phyloP scores from a whole-genome alignment of 2,329 filamentous ascomycete genomes.

The Ceratocystis ficicola region DNA sequence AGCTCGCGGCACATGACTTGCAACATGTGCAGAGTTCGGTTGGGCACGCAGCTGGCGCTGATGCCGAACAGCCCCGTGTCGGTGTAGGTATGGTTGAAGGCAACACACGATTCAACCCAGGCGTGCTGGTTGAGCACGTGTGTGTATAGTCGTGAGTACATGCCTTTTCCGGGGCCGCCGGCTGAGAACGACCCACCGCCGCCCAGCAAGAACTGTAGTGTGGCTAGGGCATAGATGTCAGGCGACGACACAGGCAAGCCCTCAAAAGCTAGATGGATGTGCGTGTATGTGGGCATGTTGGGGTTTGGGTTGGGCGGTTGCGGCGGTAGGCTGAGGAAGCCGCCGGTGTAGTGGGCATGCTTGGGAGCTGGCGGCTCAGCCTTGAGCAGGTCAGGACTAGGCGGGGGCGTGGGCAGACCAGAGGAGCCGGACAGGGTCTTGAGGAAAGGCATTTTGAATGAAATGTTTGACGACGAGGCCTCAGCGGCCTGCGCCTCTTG shows the following conservation, averaged over 20 bases:
- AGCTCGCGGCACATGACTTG: constrained; percentile 93
- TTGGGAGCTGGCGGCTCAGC: constrained; percentile 52
- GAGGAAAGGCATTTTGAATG: constrained; percentile 79
- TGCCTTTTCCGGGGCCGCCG: constrained; percentile 92
- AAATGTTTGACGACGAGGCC: constrained; percentile 46
- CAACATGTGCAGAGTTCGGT: constrained; percentile 68
- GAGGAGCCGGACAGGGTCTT: constrained; percentile 73
- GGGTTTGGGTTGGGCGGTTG: constrained; percentile 69
- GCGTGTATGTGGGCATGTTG: constrained; percentile 66
- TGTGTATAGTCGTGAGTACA: constrained; percentile 96
- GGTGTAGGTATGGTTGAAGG: constrained; percentile 96
- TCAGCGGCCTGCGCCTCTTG: constrained; percentile 45
- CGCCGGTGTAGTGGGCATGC: constrained; percentile 66
- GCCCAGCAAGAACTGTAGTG: constrained; percentile 86
- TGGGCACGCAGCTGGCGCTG: constrained; percentile 69
- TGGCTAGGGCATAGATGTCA: constrained; percentile 93
- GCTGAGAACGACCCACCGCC: constrained; percentile 95
- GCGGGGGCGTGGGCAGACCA: constrained; percentile 35
- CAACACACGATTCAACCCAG: constrained; percentile 91
- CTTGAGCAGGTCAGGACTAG: constrained; percentile 23
- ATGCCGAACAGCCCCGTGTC: constrained; percentile 95
- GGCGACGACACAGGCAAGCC: constrained; percentile 78
- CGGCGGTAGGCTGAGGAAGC: constrained; percentile 73
- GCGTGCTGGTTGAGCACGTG: constrained; percentile 95
- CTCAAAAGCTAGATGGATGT: constrained; percentile 94